phyloP scores from a whole-genome alignment of 2,329 filamentous ascomycete genomes.

The Ophidiomyces ophidiicola region DNA sequence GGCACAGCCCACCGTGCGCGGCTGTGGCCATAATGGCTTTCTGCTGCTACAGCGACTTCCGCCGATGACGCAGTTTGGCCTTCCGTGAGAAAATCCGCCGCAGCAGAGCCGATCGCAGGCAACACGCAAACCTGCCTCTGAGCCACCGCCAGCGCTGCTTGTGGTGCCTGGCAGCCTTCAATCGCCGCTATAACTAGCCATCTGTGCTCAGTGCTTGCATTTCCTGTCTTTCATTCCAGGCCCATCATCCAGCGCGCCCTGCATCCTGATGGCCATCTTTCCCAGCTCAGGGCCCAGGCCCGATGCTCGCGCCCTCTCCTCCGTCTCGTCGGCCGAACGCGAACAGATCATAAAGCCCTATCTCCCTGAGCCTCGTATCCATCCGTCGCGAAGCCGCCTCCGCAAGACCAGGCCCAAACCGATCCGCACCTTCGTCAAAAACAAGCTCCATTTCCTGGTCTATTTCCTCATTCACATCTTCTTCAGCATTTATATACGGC shows the following conservation, averaged over 20 bases:
- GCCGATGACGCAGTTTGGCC: no score
- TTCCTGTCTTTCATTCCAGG: not conserved
- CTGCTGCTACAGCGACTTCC: no score
- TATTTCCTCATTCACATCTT: slow-evolving; percentile 51
- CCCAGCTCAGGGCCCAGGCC: slow-evolving; percentile 1
- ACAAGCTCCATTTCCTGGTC: slow-evolving; percentile 33
- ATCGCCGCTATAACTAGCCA: no score
- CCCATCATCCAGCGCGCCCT: not conserved
- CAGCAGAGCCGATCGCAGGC: no score
- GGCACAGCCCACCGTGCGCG: no score
- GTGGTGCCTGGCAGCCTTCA: no score
- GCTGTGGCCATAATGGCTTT: no score
- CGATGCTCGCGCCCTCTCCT: slow-evolving; percentile 1
- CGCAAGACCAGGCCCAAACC: slow-evolving; percentile 24
- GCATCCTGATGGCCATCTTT: slow-evolving; percentile 3
- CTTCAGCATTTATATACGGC: slow-evolving; percentile 78
- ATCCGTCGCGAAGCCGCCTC: slow-evolving; percentile 15
- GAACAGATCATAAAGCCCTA: slow-evolving; percentile 42
- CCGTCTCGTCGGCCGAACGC: slow-evolving; percentile 36
- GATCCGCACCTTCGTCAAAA: slow-evolving; percentile 35
- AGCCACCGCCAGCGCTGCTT: no score
- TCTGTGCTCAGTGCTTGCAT: no score
- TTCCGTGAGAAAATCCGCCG: no score
- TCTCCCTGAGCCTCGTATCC: slow-evolving; percentile 36
- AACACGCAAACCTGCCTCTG: no score